Percentiles rank a stretch among this genome's conserved stretches.
phyloP scores from a whole-genome alignment of 148 eudicot species.

The Euryodendron excelsum region DNA sequence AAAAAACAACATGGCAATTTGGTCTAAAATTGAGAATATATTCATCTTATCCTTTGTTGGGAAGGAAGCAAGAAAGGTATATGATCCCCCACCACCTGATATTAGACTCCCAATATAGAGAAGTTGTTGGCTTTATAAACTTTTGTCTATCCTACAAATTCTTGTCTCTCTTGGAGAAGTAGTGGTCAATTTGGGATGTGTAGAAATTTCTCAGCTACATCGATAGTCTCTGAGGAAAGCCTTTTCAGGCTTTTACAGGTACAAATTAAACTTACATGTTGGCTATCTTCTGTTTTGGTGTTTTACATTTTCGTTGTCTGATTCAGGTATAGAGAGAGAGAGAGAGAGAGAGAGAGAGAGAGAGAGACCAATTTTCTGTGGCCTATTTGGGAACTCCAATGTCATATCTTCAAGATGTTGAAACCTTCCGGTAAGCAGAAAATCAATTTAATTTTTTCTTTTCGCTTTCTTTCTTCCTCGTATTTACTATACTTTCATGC shows the following conservation, averaged over 20 bases:
- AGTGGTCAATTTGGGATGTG: background rate
- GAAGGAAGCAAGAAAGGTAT: constrained; percentile 14
- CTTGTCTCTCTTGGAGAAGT: background rate
- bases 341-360: constrained; percentile 8
- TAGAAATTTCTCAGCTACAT: background rate
- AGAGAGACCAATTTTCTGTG: constrained; percentile 5
- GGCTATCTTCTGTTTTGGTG: constrained; percentile 4
- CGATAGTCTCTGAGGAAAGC: no score
- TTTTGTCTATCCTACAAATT: background rate
- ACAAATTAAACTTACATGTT: background rate
- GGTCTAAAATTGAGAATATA: constrained; percentile 16
- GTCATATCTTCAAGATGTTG: constrained; percentile 26
- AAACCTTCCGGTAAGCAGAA: constrained; percentile 43
- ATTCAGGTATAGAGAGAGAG: constrained; percentile 7
- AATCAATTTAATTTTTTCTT: background rate
- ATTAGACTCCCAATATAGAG: no score
- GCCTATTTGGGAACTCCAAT: constrained; percentile 25
- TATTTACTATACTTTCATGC: background rate
- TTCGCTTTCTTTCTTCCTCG: constrained; percentile 1
- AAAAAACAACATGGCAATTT: constrained; percentile 1
- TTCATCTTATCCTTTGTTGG: constrained; percentile 3
- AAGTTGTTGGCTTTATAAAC: no score
- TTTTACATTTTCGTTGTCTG: constrained; percentile 17
- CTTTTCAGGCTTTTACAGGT: background rate
- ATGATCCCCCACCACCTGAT: background rate